These are phyloP conservation scores for Rubroboletus pulcherrimus DNA, from an alignment of 768 basidiomycete genomes.

Conservation along the genomic window DNA sequence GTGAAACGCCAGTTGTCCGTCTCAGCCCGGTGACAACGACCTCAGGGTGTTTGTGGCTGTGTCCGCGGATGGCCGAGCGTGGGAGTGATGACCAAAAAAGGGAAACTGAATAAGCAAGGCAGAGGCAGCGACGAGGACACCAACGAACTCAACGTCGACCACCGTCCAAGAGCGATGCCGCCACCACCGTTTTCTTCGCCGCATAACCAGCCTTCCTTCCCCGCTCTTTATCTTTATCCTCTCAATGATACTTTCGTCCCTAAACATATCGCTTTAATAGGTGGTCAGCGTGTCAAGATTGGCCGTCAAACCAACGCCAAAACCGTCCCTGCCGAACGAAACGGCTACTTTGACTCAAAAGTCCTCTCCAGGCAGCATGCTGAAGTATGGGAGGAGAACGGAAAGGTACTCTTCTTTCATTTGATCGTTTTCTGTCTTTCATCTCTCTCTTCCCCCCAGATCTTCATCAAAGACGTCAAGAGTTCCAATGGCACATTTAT, in stretches of 20 bases:
- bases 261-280: slow-evolving; percentile 82
- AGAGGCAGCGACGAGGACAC: slow-evolving; percentile 10
- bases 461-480: slow-evolving; percentile 98
- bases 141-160: slow-evolving; percentile 17
- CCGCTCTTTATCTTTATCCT: slow-evolving; percentile 75
- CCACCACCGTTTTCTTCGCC: slow-evolving; percentile 32
- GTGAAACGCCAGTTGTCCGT: neutral
- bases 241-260: slow-evolving; percentile 93
- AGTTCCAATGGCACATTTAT: slow-evolving; percentile 98
- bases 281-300: slow-evolving; percentile 76
- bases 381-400: slow-evolving; percentile 94
- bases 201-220: slow-evolving; percentile 25
- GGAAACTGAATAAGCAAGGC: slow-evolving; percentile 10
- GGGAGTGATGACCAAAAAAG: neutral
- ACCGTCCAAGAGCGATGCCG: slow-evolving; percentile 28
- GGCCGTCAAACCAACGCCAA: slow-evolving; percentile 95
- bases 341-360: slow-evolving; percentile 97
- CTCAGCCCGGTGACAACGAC: too few relatives aligned
- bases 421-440: slow-evolving; percentile 4
- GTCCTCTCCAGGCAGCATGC: slow-evolving; percentile 93
- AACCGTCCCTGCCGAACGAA: slow-evolving; percentile 87
- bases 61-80: slow-evolving; percentile 9
- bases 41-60: neutral
- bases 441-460: slow-evolving; percentile 43
- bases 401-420: slow-evolving; percentile 56